These are phyloP conservation scores for Antitrichia curtipendula DNA, from an alignment of 225 moss, liverwort and hornwort species.

Conservation along the genomic window DNA sequence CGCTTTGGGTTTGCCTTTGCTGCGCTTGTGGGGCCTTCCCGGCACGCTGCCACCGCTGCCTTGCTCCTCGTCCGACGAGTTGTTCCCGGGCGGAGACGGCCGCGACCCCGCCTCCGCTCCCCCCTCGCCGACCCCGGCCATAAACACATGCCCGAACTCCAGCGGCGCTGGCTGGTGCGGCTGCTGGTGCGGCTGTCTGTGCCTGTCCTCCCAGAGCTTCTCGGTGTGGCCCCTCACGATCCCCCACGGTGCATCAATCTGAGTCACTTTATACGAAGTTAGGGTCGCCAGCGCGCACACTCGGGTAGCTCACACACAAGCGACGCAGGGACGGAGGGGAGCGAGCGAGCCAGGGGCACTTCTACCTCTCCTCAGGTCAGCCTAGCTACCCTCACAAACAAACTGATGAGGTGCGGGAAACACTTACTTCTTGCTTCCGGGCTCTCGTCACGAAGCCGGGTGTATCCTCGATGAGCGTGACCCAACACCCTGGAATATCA, in stretches of 20 bases:
- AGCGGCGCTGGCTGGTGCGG: not conserved
- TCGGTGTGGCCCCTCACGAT: conserved; percentile 31
- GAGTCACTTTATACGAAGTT: conserved; percentile 50
- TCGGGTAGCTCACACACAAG: not conserved
- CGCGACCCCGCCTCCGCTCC: conserved; percentile 27
- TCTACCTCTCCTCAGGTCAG: not conserved
- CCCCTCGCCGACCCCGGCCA: conserved; percentile 78
- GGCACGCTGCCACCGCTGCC: conserved; percentile 71
- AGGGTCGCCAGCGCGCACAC: conserved; percentile 40
- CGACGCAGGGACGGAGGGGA: not conserved
- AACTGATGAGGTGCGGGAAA: conserved; percentile 3
- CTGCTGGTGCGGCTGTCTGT: not conserved
- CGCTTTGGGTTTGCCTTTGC: conserved; percentile 25
- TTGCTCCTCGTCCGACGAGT: conserved; percentile 88
- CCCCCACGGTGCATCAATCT: conserved; percentile 55
- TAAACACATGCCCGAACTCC: conserved; percentile 63
- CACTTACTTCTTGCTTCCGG: conserved; percentile 30
- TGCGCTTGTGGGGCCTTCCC: conserved; percentile 54
- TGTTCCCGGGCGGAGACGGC: conserved; percentile 37
- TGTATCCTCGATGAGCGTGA: not conserved
- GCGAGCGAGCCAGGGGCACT: not conserved
- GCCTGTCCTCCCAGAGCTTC: conserved; percentile 29
- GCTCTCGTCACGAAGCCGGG: not conserved
- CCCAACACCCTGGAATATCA: conserved; percentile 12
- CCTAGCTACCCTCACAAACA: not conserved